A percentile compares a stretch with the other conserved stretches of the same genome.
phyloP scores from a whole-genome alignment of 2,329 filamentous ascomycete species.

The Cryoendolithus antarcticus region DNA sequence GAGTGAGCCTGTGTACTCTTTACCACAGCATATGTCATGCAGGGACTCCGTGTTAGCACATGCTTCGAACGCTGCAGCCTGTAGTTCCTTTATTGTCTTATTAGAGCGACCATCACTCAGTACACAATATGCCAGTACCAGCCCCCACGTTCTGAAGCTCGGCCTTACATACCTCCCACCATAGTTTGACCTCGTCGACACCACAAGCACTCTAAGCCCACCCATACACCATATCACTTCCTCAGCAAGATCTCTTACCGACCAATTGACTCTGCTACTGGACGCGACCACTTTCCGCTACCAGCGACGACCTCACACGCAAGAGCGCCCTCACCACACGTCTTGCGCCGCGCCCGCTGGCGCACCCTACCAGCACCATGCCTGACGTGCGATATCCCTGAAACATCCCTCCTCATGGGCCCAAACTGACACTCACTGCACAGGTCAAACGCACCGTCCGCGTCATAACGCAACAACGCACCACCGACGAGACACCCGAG shows the following conservation, averaged over 20 bases:
- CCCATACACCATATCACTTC: conserved; percentile 5
- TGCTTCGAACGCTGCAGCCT: not conserved
- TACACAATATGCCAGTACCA: too few relatives aligned
- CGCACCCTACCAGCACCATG: conserved; percentile 15
- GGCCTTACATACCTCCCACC: not conserved
- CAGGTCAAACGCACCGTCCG: conserved; percentile 77
- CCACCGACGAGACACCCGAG: conserved; percentile 65
- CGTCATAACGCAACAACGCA: conserved; percentile 81
- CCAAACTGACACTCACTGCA: conserved; percentile 5
- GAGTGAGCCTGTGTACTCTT: too few relatives aligned
- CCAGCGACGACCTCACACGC: not conserved
- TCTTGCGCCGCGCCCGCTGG: conserved; percentile 5
- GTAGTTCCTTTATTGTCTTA: too few relatives aligned
- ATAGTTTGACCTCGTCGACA: conserved; percentile 5
- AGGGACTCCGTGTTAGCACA: conserved; percentile 1
- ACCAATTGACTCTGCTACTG: not conserved
- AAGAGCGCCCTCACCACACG: not conserved
- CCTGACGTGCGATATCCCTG: conserved; percentile 23
- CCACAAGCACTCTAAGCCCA: conserved; percentile 5
- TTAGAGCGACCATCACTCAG: too few relatives aligned
- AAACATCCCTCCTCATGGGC: not conserved
- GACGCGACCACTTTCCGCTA: conserved; percentile 1
- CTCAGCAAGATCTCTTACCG: not conserved
- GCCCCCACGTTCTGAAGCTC: too few relatives aligned
- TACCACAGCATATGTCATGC: too few relatives aligned